Percentiles rank a stretch among this genome's conserved stretches.
Evolutionary conservation across 257 asterid genomes (phyloP).

Genomic region (Nicotiana sylvestris): DNA sequence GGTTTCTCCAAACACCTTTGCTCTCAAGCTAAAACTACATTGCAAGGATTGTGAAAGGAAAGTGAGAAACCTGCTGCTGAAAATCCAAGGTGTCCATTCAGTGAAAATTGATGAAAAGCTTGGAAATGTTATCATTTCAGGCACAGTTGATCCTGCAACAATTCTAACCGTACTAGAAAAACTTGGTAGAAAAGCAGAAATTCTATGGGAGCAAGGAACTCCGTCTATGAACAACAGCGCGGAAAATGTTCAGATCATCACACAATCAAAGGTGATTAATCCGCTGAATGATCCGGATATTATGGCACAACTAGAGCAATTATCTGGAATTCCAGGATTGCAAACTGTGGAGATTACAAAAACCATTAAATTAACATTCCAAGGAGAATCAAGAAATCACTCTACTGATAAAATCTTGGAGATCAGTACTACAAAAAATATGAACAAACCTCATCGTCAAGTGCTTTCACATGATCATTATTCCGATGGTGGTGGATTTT

Average conservation of each 20-base stretch:
- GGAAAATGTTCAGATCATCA: not conserved
- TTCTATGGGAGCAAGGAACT: slow-evolving; percentile 17
- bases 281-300: slow-evolving; percentile 1
- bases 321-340: slow-evolving; percentile 7
- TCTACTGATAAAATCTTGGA: not conserved
- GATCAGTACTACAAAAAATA: not conserved
- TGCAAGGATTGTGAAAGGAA: slow-evolving; percentile 18
- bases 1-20: slow-evolving; percentile 8
- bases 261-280: not conserved
- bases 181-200: slow-evolving; percentile 23
- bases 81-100: slow-evolving; percentile 7
- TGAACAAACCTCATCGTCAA: not conserved
- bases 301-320: not conserved
- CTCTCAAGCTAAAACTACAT: slow-evolving; percentile 18
- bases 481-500: not conserved
- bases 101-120: slow-evolving; percentile 12
- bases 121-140: slow-evolving; percentile 15
- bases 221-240: too few relatives aligned
- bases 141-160: slow-evolving; percentile 21
- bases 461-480: not conserved
- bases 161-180: not conserved
- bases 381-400: not conserved
- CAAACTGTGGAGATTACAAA: not conserved
- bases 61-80: not conserved
- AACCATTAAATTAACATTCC: not conserved